Conservation (phyloP, 805 yeast species). For the Pichia membranifaciens region DNA sequence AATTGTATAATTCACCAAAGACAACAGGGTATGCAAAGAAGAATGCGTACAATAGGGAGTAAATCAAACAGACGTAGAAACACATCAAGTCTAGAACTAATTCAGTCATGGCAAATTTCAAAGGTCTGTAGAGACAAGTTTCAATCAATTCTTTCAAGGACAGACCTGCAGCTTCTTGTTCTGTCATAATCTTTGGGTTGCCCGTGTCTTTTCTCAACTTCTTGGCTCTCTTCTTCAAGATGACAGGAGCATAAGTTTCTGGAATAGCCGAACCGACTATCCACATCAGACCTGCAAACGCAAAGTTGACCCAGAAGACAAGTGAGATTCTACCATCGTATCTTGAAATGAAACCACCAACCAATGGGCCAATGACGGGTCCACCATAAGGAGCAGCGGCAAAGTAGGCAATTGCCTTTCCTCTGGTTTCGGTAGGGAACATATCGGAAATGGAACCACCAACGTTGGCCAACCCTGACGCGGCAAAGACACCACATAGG, state of each 20-base stretch:
- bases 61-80: slow-evolving; percentile 80
- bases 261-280: slow-evolving; percentile 60
- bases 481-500: slow-evolving; percentile 78
- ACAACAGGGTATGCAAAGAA: slow-evolving; percentile 94
- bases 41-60: slow-evolving; percentile 86
- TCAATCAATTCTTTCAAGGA: slow-evolving; percentile 61
- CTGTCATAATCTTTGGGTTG: slow-evolving; percentile 80
- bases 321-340: slow-evolving; percentile 63
- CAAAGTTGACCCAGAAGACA: slow-evolving; percentile 88
- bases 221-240: slow-evolving; percentile 60
- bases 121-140: slow-evolving; percentile 73
- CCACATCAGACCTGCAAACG: slow-evolving; percentile 84
- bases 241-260: slow-evolving; percentile 88
- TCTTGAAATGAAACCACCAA: slow-evolving; percentile 78
- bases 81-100: slow-evolving; percentile 83
- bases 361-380: slow-evolving; percentile 84
- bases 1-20: slow-evolving; percentile 70
- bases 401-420: slow-evolving; percentile 84
- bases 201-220: slow-evolving; percentile 74
- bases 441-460: slow-evolving; percentile 91
- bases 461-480: slow-evolving; percentile 78
- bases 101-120: slow-evolving; percentile 70
- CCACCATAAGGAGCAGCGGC: slow-evolving; percentile 93
- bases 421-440: slow-evolving; percentile 76
- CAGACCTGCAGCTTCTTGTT: slow-evolving; percentile 81